Conservation (phyloP, 2,329 filamentous ascomycete genomes). For the Botrytis byssoidea region DNA sequence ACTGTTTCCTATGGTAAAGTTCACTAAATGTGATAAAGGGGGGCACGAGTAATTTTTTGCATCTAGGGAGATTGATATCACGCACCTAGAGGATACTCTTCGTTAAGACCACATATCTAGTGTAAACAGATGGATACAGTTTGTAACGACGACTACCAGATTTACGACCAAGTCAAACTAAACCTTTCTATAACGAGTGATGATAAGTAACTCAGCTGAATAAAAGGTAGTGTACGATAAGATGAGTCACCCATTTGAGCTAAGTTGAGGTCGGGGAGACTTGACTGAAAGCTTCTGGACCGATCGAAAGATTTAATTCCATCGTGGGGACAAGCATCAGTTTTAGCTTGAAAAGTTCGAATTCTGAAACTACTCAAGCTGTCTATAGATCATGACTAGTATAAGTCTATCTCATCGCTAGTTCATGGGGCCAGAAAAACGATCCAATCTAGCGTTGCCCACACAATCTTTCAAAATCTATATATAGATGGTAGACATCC, state of each 20-base stretch:
- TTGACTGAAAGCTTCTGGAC: not conserved
- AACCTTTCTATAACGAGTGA: fast-evolving
- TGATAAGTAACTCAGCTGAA: fast-evolving
- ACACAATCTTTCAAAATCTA: not conserved
- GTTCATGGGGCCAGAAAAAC: not conserved
- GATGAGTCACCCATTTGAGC: not conserved
- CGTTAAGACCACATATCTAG: not conserved
- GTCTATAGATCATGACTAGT: not conserved
- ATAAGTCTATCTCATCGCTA: not conserved
- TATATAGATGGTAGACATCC: not conserved
- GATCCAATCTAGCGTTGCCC: not conserved
- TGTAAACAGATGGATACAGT: not conserved
- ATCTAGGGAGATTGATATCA: not conserved
- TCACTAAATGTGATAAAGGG: fast-evolving
- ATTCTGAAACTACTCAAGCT: not conserved
- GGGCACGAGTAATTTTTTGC: not conserved
- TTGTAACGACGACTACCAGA: not conserved
- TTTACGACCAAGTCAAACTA: fast-evolving
- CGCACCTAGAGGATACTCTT: not conserved
- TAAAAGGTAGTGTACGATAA: fast-evolving
- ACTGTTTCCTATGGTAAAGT: not conserved
- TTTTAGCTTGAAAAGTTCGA: not conserved
- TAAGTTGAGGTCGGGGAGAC: not conserved
- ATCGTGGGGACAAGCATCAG: not conserved
- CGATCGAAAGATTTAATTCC: not conserved